Conservation (phyloP, 331 rosid species). For the Quercus tomentella region DNA sequence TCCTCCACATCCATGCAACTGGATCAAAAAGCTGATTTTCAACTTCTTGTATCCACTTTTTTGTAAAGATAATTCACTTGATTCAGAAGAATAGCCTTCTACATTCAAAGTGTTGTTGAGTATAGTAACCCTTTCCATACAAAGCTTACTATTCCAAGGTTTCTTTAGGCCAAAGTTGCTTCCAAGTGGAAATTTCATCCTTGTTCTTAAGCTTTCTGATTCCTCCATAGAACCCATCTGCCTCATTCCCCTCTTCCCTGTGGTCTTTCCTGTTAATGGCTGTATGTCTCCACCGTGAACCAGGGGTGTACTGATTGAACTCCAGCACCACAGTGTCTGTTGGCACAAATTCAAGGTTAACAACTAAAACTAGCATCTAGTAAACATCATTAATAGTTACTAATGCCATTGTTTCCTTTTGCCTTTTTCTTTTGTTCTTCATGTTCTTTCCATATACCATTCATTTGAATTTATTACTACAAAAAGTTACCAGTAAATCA, state of each 20-base stretch:
- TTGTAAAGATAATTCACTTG: constrained; percentile 11
- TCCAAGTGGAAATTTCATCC: constrained; percentile 61
- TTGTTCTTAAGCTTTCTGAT: constrained; percentile 54
- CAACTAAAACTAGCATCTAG: neutral
- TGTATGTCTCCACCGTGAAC: constrained; percentile 75
- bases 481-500: neutral
- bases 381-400: neutral
- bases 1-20: constrained; percentile 23
- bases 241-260: constrained; percentile 71
- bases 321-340: constrained; percentile 75
- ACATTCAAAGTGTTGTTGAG: constrained; percentile 8
- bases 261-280: constrained; percentile 60
- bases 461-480: neutral
- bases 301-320: constrained; percentile 76
- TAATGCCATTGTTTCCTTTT: neutral
- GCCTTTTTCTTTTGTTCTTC: neutral
- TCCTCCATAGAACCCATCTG: constrained; percentile 89
- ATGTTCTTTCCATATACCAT: neutral
- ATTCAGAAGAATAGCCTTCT: constrained; percentile 13
- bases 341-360: neutral
- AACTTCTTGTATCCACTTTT: constrained; percentile 13
- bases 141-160: constrained; percentile 42
- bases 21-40: constrained; percentile 22
- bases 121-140: constrained; percentile 10
- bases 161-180: constrained; percentile 61